Conservation (phyloP, 1,139 yeast species). For the Blastobotrys indianensis region DNA sequence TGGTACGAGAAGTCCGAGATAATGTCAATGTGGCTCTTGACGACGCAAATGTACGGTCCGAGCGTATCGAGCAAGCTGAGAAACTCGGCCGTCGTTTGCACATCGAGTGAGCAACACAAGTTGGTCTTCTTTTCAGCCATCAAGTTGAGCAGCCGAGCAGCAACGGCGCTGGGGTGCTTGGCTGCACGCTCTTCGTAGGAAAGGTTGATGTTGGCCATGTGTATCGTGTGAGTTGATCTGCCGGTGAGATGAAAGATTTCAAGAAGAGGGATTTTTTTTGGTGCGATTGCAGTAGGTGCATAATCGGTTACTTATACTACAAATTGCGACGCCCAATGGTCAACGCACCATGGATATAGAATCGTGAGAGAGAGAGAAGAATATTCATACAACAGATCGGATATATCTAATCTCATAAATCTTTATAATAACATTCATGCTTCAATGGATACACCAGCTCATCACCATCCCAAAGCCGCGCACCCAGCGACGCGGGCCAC, state of each 20-base stretch:
- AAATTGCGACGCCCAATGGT: too few species aligned
- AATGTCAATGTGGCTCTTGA: slow-evolving; percentile 92
- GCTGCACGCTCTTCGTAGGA: slow-evolving; percentile 67
- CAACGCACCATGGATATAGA: too few species aligned
- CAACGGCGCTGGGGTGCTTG: slow-evolving; percentile 70
- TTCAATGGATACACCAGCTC: too few species aligned
- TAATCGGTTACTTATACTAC: too few species aligned
- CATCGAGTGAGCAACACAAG: slow-evolving; percentile 95
- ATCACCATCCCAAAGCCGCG: too few species aligned
- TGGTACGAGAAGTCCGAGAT: slow-evolving; percentile 83
- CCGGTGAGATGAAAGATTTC: background rate
- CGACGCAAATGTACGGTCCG: slow-evolving; percentile 88
- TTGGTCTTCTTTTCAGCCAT: slow-evolving; percentile 82
- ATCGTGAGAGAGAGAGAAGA: too few species aligned
- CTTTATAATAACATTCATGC: too few species aligned
- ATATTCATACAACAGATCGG: too few species aligned
- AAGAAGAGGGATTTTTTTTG: background rate
- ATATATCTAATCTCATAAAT: too few species aligned
- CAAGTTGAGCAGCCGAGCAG: slow-evolving; percentile 61
- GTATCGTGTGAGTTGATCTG: background rate
- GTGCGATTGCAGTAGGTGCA: background rate
- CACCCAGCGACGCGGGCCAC: too few species aligned
- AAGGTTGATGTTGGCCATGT: slow-evolving; percentile 20
- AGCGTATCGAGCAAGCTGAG: slow-evolving; percentile 64
- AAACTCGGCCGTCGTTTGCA: slow-evolving; percentile 69